Percentiles rank a stretch among this genome's conserved stretches.
These are phyloP conservation scores for Chytriomyces sp. DNA, from an alignment of 192 early-diverging fungal genomes.

Conservation along the genomic window DNA sequence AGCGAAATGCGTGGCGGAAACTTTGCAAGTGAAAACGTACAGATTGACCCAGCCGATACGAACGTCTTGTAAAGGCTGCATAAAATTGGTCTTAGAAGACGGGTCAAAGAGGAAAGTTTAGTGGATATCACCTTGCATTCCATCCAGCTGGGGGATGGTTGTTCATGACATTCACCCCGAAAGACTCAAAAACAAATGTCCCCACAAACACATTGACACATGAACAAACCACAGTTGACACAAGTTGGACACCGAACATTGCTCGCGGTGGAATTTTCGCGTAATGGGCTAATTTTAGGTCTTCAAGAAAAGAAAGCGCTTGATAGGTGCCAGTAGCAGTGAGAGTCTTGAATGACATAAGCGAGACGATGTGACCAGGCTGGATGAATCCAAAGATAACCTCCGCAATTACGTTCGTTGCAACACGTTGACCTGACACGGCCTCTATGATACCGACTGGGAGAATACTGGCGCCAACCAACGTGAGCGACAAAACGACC, in stretches of 20 bases:
- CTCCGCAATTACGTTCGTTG: slow-evolving; percentile 63
- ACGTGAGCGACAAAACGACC: slow-evolving; percentile 35
- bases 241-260: slow-evolving; percentile 76
- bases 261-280: slow-evolving; percentile 76
- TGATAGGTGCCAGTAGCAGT: slow-evolving; percentile 61
- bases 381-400: slow-evolving; percentile 61
- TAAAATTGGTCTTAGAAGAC: too few species aligned
- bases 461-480: slow-evolving; percentile 57
- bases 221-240: slow-evolving; percentile 68
- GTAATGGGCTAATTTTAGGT: slow-evolving; percentile 69
- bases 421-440: slow-evolving; percentile 56
- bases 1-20: too few species aligned
- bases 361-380: slow-evolving; percentile 63
- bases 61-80: slow-evolving; percentile 31
- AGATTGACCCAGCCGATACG: slow-evolving; percentile 23
- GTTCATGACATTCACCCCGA: slow-evolving; percentile 22
- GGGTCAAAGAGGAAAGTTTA: too few species aligned
- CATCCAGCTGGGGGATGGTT: slow-evolving; percentile 13
- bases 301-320: slow-evolving; percentile 62
- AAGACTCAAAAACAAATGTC: not conserved
- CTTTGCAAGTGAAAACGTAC: not conserved
- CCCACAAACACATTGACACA: slow-evolving; percentile 65
- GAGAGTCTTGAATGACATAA: slow-evolving; percentile 74
- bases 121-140: too few species aligned
- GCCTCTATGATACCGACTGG: slow-evolving; percentile 69